Evolutionary conservation across 306 rosid genomes (phyloP).

Genomic region (Echinosophora koreensis): DNA sequence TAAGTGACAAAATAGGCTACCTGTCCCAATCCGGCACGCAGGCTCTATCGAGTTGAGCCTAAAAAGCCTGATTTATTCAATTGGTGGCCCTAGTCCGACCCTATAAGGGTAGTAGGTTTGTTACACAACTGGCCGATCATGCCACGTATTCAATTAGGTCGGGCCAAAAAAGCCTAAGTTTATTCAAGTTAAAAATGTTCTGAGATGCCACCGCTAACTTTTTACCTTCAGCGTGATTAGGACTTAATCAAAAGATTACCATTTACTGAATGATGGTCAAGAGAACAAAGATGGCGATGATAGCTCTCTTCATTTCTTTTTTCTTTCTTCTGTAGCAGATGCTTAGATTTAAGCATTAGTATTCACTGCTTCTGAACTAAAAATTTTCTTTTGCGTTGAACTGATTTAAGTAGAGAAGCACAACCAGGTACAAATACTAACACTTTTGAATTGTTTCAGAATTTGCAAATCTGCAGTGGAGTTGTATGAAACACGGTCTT

Average conservation of each 20-base stretch:
- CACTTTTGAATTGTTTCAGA: neutral
- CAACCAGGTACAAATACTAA: neutral
- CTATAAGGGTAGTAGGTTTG: too few species aligned
- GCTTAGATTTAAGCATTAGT: constrained; percentile 1
- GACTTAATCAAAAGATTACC: neutral
- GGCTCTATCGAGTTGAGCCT: too few species aligned
- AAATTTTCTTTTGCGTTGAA: neutral
- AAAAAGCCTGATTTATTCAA: too few species aligned
- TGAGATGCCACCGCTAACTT: too few species aligned
- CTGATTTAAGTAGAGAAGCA: constrained; percentile 5
- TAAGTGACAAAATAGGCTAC: too few species aligned
- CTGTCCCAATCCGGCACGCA: too few species aligned
- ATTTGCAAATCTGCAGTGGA: neutral
- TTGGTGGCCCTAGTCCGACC: too few species aligned
- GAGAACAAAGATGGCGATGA: neutral
- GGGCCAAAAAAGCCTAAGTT: too few species aligned
- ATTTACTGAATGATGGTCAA: constrained; percentile 7
- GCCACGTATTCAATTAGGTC: too few species aligned
- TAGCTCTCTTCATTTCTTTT: neutral
- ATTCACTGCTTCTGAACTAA: neutral
- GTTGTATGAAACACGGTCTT: neutral
- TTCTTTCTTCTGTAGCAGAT: neutral
- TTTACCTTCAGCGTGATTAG: too few species aligned
- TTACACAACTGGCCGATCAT: too few species aligned
- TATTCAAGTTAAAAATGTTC: too few species aligned